These are phyloP conservation scores for Musa beccarii DNA, from an alignment of 176 grass and related monocot species.

Conservation along the genomic window DNA sequence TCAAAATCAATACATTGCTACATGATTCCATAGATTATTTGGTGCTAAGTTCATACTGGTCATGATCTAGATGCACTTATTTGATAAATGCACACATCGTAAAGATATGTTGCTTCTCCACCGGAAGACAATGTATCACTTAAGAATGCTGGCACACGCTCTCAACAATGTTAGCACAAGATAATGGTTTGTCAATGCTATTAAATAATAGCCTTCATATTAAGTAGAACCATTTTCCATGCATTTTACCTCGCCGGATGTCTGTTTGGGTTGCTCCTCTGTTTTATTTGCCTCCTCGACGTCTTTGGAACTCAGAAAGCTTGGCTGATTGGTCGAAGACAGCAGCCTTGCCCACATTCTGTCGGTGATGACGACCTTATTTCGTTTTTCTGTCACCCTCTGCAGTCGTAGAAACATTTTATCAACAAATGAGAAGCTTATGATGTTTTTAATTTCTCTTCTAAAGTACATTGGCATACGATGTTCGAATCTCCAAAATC, in stretches of 20 bases:
- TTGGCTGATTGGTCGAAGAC: constrained; percentile 14
- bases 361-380: constrained; percentile 16
- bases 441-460: too few relatives aligned
- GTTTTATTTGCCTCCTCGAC: neutral
- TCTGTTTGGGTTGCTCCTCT: neutral
- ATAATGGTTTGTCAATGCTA: neutral
- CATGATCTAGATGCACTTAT: neutral
- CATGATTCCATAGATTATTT: neutral
- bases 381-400: constrained; percentile 13
- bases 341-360: constrained; percentile 20
- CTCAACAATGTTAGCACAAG: neutral
- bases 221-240: neutral
- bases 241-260: neutral
- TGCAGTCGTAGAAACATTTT: neutral
- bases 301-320: constrained; percentile 5
- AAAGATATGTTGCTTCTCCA: neutral
- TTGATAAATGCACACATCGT: neutral
- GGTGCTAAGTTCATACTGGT: neutral
- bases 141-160: neutral
- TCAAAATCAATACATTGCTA: neutral
- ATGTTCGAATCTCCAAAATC: too few relatives aligned
- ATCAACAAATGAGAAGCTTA: neutral
- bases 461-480: neutral
- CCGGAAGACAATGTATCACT: neutral
- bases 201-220: neutral